Conservation (phyloP, 164 flowering plant genomes). For the Vitis riparia region DNA sequence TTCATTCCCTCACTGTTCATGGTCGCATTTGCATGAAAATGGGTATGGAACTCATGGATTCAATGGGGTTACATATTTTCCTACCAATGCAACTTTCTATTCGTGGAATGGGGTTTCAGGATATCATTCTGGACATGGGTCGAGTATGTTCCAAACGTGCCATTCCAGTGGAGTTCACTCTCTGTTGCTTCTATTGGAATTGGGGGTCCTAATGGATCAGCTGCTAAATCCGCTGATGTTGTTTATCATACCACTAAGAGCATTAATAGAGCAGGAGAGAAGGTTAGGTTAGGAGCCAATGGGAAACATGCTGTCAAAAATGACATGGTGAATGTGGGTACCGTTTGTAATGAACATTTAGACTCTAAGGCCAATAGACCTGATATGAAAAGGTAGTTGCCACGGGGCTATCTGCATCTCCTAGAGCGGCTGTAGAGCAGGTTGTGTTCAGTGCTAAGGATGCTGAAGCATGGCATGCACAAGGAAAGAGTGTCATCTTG, state of each 20-base stretch:
- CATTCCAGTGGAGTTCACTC: conserved; percentile 59
- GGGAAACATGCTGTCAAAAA: conserved; percentile 26
- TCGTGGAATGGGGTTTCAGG: conserved; percentile 47
- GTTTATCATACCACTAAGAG: conserved; percentile 40
- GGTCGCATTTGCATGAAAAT: conserved; percentile 44
- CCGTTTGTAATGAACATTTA: conserved; percentile 16
- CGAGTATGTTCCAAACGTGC: conserved; percentile 52
- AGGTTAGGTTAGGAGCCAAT: conserved; percentile 28
- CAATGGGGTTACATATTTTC: conserved; percentile 43
- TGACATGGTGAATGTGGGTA: conserved; percentile 3
- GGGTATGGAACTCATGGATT: conserved; percentile 55
- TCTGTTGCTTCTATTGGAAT: conserved; percentile 43
- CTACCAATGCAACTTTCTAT: conserved; percentile 32
- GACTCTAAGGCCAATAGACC: conserved; percentile 37
- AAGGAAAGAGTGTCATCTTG: conserved; percentile 88
- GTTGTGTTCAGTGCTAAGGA: conserved; percentile 85
- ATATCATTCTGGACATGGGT: conserved; percentile 51
- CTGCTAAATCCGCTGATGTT: conserved; percentile 25
- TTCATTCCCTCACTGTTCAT: conserved; percentile 47
- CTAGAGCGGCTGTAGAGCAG: conserved; percentile 98
- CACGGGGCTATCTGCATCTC: conserved; percentile 94
- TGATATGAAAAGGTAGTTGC: conserved; percentile 72
- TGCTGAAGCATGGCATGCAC: conserved; percentile 97
- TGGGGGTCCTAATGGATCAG: conserved; percentile 34
- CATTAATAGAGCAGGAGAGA: conserved; percentile 15